Conservation (phyloP, 106 monocot species). For the Apostasia shenzhenica region DNA sequence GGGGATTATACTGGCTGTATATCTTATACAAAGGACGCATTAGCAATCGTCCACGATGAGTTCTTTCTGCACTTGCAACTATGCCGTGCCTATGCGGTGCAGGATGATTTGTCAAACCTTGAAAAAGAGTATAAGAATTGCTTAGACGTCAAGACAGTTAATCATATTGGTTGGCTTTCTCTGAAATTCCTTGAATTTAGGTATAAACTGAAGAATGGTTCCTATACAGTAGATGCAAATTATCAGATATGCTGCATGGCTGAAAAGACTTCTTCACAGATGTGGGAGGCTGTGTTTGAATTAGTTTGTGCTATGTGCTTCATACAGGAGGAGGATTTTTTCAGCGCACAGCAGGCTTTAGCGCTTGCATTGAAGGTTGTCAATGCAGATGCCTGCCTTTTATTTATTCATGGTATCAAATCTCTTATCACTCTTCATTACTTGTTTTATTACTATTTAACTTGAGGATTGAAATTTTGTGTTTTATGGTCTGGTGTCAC, state of each 20-base stretch:
- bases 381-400: slow-evolving; percentile 56
- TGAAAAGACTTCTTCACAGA: slow-evolving; percentile 22
- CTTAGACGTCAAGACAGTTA: slow-evolving; percentile 39
- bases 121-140: slow-evolving; percentile 61
- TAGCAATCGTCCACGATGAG: slow-evolving; percentile 19
- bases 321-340: slow-evolving; percentile 50
- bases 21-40: slow-evolving; percentile 34
- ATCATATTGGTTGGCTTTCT: slow-evolving; percentile 68
- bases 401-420: slow-evolving; percentile 75
- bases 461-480: too few species aligned
- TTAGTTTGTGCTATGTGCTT: slow-evolving; percentile 50
- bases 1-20: slow-evolving; percentile 41
- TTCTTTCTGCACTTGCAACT: slow-evolving; percentile 86
- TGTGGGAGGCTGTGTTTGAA: slow-evolving; percentile 58
- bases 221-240: slow-evolving; percentile 23
- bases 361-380: slow-evolving; percentile 36
- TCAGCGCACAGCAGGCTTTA: slow-evolving; percentile 57
- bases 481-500: too few species aligned
- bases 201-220: slow-evolving; percentile 31
- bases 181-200: slow-evolving; percentile 75
- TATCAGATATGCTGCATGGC: slow-evolving; percentile 15
- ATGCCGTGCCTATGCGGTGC: slow-evolving; percentile 63
- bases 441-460: neutral
- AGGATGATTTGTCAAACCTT: slow-evolving; percentile 36
- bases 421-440: neutral